Base-by-base conservation (phyloP, 257 asterid genomes). In the Solanum corneliomulleri region DNA sequence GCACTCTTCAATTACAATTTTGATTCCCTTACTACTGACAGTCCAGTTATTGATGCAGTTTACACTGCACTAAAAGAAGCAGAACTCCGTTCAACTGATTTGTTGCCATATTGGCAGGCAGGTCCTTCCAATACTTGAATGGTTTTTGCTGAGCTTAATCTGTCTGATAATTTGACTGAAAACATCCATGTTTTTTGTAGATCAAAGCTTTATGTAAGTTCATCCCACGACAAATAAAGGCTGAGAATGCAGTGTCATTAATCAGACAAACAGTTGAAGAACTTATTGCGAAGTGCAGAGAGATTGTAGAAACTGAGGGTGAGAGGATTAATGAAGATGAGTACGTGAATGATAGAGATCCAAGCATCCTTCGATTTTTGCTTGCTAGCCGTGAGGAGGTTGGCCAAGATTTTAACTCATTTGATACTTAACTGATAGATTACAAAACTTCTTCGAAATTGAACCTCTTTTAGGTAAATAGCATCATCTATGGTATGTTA, bases 301-400 rank as follows among this genome's bases (percentile, higher is more conserved):
- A 93, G 90, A 97, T 97, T 75, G 99, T 97, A 62, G 99, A 97
- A 91, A 84, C 84, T 8, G 98, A 95, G 92, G 99, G 98, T 68
- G 99, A 95, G 93, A 94, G 94, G 92, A 93, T 95, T 89, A 92
- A 88, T 11, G 98, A 95, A 90, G 99, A 95, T 89, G 98, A 95
- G 84, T 97, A 95, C 87, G 98, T 97, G 89, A 97, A 95, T 85
- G 95, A 93, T 74, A 20, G 94, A 23, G 99, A 95, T 86, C 98
- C 99, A 10, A 97, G 99, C 91, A 94, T 97, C 86, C 99, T 97
- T 77, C 94, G 98, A 15, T 95, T 97, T 92, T 93, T 97, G 92
- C 99, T 97, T 90, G 99, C 99, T 89, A 97, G 99, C 93, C 89
- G 98, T 88, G 99, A 97, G 90, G 98, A 97, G 98, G 99, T 95